phyloP scores from a whole-genome alignment of 2,329 filamentous ascomycete genomes.

The Emydomyces testavorans region DNA sequence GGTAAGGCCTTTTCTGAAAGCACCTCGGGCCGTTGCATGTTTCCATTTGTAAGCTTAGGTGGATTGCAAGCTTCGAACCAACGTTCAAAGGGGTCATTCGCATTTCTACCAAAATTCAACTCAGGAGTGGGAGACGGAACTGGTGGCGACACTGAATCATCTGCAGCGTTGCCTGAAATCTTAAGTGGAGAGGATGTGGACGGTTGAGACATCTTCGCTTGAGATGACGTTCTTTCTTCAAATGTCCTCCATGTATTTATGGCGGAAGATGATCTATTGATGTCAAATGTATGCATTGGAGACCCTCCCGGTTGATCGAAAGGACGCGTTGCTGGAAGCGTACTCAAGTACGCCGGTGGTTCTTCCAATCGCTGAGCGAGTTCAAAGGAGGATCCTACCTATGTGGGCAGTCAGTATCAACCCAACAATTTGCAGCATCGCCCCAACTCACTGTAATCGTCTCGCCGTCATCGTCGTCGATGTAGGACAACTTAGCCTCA shows the following conservation, averaged over 20 bases:
- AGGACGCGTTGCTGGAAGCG: neutral
- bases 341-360: constrained; percentile 16
- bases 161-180: neutral
- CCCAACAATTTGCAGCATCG: neutral
- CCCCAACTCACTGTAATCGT: constrained; percentile 32
- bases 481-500: constrained; percentile 33
- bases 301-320: constrained; percentile 14
- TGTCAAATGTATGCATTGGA: constrained; percentile 39
- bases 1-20: neutral
- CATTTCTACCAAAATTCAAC: neutral
- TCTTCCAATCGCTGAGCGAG: constrained; percentile 38
- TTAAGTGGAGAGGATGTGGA: neutral
- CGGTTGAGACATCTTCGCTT: neutral
- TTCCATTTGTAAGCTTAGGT: constrained; percentile 9
- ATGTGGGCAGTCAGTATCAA: constrained; percentile 2
- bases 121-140: neutral
- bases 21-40: neutral
- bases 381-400: constrained; percentile 40
- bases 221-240: neutral
- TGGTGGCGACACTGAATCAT: neutral
- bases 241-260: constrained; percentile 29
- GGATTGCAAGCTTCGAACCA: constrained; percentile 18
- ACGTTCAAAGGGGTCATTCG: constrained; percentile 4
- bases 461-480: constrained; percentile 39
- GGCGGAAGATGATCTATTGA: constrained; percentile 31